Evolutionary conservation across 306 rosid genomes (phyloP), one percentile per base, ranked within the genome.

Genomic region (Quillaja saponaria): DNA sequence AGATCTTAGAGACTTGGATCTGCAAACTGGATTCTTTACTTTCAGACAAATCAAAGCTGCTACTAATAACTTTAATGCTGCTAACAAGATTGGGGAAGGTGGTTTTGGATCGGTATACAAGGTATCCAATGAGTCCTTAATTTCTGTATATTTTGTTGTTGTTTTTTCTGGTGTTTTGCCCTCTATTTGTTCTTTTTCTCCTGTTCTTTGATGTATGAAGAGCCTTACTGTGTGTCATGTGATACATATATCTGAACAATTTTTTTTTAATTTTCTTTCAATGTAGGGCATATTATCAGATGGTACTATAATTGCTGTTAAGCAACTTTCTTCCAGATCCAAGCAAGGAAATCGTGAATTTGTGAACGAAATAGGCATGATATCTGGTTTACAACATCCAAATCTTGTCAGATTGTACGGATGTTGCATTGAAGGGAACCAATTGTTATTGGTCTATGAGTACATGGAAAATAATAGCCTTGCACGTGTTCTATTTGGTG

Each of bases 101-200:
- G 95, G 95, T 63, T 87, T 87, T 81, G 95, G 95, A 74, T 71
- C 75, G 33, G 90, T 87, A 50, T 81, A 72, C 72, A 76, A 88
- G 96, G 96, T 82, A 73, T 55, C 41, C 37, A 44, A 34, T 47
- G 61, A n/a, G 0, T 21, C 17, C 51, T n/a, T 11, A 14, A 54
- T 40, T 5, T 31, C 40, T 44, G 57, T 33, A 3, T 41, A 52
- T 49, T 11, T 63, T 45, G 31, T 61, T 34, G 7, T 14, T 1
- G 16, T 39, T 25, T 28, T 40, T 5, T 5, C n/a, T n/a, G n/a
- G n/a, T n/a, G n/a, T n/a, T n/a, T n/a, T n/a, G n/a, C n/a, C n/a
- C 15, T 9, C 25, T 38, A 25, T 25, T 25, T 25, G 4, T 25
- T 25, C 31, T 4, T 25, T 4, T 4, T 25, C 31, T n/a, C n/a